Percentiles rank a stretch among this genome's conserved stretches.
Conservation (phyloP, 495 filamentous ascomycete genomes). For the Penicillium silybi region DNA sequence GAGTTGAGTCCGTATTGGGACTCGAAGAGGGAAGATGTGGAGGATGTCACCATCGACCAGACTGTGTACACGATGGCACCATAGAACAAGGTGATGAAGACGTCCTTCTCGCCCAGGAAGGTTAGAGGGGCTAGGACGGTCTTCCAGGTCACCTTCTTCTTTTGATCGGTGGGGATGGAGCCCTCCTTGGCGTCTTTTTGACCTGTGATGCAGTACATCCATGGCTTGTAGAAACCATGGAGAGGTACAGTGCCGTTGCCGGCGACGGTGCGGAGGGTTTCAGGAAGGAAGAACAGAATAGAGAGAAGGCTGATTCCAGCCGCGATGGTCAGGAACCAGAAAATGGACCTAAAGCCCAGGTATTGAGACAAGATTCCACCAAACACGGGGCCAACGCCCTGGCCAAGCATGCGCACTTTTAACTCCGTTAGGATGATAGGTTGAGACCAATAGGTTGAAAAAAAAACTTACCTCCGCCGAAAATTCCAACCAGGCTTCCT, state of each 20-base stretch:
- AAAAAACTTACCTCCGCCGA: constrained; percentile 31
- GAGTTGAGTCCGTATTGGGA: constrained; percentile 29
- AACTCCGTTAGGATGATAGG: not conserved
- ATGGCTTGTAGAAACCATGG: constrained; percentile 34
- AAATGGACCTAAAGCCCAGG: constrained; percentile 65
- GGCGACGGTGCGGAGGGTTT: constrained; percentile 67
- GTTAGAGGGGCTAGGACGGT: constrained; percentile 37
- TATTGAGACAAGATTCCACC: constrained; percentile 62
- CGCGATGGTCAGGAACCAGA: constrained; percentile 67
- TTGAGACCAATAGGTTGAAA: not conserved
- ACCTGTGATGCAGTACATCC: constrained; percentile 33
- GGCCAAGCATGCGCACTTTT: constrained; percentile 43
- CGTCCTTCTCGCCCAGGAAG: constrained; percentile 42
- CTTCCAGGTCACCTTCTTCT: constrained; percentile 30
- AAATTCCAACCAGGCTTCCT: constrained; percentile 38
- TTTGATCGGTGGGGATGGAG: constrained; percentile 11
- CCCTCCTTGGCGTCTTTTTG: constrained; percentile 21
- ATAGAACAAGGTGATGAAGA: constrained; percentile 42
- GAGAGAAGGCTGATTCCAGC: constrained; percentile 44
- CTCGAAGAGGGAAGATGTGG: constrained; percentile 40
- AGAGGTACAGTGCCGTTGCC: constrained; percentile 59
- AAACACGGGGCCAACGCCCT: constrained; percentile 59
- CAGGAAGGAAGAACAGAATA: constrained; percentile 58
- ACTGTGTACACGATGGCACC: constrained; percentile 46
- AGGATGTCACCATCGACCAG: constrained; percentile 51